Base-by-base conservation (phyloP, 768 basidiomycete species). In the Plicaturopsis crispa region DNA sequence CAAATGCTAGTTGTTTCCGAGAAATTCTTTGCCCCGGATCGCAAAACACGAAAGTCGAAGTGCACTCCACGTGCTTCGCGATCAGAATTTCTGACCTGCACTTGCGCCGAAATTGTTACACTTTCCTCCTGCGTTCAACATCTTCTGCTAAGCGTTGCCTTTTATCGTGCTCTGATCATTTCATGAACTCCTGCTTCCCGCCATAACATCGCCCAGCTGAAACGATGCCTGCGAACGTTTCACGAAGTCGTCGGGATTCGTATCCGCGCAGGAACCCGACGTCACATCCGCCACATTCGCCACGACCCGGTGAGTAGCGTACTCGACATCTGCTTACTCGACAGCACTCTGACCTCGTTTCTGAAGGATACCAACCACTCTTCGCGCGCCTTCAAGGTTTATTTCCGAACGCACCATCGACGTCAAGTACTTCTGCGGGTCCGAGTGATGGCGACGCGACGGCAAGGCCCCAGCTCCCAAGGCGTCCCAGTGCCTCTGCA, bases 321-420 rank as follows among this genome's bases (percentile, higher is more conserved):
- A 3, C 11, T 12, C 14, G 14, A 5, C 6, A 4, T 16, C 23
- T 24, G 24, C 24, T 4, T 16, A 13, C 4, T 26, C 4, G 5
- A 6, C 36, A 28, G 24, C 24, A 26, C 24, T 31, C 18, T 19
- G 18, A 17, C 19, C n/a, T n/a, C n/a, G n/a, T 28, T 7, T 33
- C 16, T 14, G 21, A 8, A 63, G 60, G 57, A 39, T 61, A 65
- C 44, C 60, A 58, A 21, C 61, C 62, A 33, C 65, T 77, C 18
- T 49, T 76, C 21, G 60, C 73, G 21, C 70, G 73, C 32, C 48
- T 78, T 22, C 77, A 78, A 37, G 65, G 67, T 8, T 53, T 78
- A 22, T 66, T 80, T 43, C 73, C 75, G 5, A 47, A 56, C 19
- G 53, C 61, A 12, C 54, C 61, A 7, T 20, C 47, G 22, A 36